Evolutionary conservation across 768 basidiomycete genomes (phyloP), one percentile per base, ranked within the genome.

Genomic region (Auriscalpium vulgare): DNA sequence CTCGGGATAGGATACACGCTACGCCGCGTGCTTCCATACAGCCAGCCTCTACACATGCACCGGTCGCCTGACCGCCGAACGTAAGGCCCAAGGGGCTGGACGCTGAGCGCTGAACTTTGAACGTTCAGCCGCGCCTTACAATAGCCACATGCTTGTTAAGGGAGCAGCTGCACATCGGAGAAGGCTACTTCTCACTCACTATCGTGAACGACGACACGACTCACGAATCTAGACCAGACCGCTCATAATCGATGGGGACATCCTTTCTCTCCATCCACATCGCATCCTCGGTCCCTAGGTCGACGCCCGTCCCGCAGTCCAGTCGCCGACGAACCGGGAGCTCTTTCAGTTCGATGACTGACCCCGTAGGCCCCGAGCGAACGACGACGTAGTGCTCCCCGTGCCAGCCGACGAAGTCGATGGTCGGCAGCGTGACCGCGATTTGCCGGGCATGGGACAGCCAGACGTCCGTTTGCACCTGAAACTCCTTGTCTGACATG

Each of bases 391-490:
- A 85, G 65, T 85, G 82, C 69, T 85, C 84, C 40, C 82, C 81
- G 66, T 86, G 81, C 84, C 83, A 86, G n/a, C 84, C 84, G 1
- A 86, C 66, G 59, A 85, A 86, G 68, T 86, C 84, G 35, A 86
- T 63, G 23, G 75, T 75, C 4, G 78, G 79, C 0, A 85, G 60
- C 29, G 67, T 66, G 4, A 68, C 66, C 1, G 83, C 82, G 53
- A 86, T 75, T 59, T 71, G 73, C 34, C 78, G 71, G 48, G 78
- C 81, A 53, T 69, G 74, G 35, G 75, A 72, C 38, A 73, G 69
- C 82, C 83, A 85, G 17, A 75, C 51, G 23, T 81, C 80, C 5
- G 81, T 82, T 63, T 84, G 80, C 17, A 80, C 63, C 57, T 73
- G 74, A 57, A 78, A 81, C 44, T 84, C 81, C 61, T 81, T 83